A percentile compares a stretch with the other conserved stretches of the same genome.
Evolutionary conservation across 805 yeast genomes (phyloP).

Genomic region (Wickerhamiella cacticola): DNA sequence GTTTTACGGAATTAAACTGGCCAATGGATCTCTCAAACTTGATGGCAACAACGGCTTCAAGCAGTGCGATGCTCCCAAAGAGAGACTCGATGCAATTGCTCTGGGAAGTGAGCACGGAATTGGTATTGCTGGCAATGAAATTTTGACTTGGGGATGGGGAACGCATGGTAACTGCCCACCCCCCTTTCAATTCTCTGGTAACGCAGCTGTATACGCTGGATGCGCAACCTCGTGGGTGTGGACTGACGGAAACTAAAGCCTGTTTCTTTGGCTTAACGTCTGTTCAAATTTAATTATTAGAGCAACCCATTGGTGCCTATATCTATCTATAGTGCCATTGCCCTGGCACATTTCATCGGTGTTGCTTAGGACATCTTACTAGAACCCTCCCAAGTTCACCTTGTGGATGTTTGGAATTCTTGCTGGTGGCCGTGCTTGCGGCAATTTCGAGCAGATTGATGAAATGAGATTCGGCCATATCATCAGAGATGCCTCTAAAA

Average conservation of each 20-base stretch:
- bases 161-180: conserved; percentile 94
- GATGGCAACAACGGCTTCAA: conserved; percentile 69
- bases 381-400: not conserved
- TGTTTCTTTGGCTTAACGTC: too few relatives aligned
- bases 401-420: conserved; percentile 56
- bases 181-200: conserved; percentile 7
- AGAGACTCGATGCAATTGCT: conserved; percentile 24
- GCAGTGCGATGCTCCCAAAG: conserved; percentile 36
- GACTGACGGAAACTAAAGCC: not conserved
- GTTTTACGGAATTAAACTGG: not conserved
- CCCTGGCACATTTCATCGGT: too few relatives aligned
- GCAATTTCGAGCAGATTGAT: conserved; percentile 46
- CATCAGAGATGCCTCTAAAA: conserved; percentile 49
- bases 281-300: too few relatives aligned
- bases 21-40: conserved; percentile 32
- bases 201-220: conserved; percentile 21
- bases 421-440: conserved; percentile 58
- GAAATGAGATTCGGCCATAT: conserved; percentile 51
- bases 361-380: not conserved
- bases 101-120: conserved; percentile 88
- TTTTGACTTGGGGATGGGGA: conserved; percentile 95
- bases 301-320: too few relatives aligned
- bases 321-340: too few relatives aligned
- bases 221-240: conserved; percentile 27
- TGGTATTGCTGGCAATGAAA: conserved; percentile 27